These are phyloP conservation scores for Blastobotrys elegans DNA, from an alignment of 1,139 yeast genomes.

Conservation along the genomic window DNA sequence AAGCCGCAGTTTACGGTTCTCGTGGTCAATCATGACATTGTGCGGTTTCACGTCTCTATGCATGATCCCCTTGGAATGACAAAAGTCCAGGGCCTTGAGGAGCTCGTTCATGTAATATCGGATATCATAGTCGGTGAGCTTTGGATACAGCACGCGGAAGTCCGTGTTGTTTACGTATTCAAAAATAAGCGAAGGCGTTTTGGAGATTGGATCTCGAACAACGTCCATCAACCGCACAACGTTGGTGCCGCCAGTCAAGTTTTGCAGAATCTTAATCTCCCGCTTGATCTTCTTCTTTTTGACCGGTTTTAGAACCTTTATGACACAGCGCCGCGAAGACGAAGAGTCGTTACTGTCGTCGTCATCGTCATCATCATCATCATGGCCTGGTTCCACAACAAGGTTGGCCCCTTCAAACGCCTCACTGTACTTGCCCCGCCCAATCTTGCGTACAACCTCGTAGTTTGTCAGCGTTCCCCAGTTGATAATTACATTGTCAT, in stretches of 20 bases:
- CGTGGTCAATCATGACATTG: constrained; percentile 96
- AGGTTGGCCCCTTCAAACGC: constrained; percentile 80
- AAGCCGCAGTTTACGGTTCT: constrained; percentile 60
- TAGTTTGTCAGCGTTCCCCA: constrained; percentile 72
- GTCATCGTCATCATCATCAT: background rate
- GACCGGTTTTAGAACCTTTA: constrained; percentile 94
- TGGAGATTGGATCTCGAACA: constrained; percentile 84
- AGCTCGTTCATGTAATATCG: constrained; percentile 86
- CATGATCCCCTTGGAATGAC: constrained; percentile 97
- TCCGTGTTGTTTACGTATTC: constrained; percentile 89
- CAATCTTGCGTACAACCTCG: constrained; percentile 88
- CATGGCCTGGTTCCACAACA: constrained; percentile 23
- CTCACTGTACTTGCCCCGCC: constrained; percentile 96
- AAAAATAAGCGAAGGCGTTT: constrained; percentile 90
- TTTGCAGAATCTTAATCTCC: constrained; percentile 88
- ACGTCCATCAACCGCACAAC: constrained; percentile 76
- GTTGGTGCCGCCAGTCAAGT: constrained; percentile 82
- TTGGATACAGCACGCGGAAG: constrained; percentile 87
- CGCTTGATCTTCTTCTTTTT: constrained; percentile 94
- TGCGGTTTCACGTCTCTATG: constrained; percentile 99
- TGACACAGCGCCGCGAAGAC: constrained; percentile 45
- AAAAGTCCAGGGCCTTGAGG: constrained; percentile 83
- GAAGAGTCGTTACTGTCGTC: background rate
- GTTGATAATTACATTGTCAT: constrained; percentile 47
- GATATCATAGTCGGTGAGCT: constrained; percentile 75